These are phyloP conservation scores for Isochrysis galbana DNA, from an alignment of 78 protist genomes.

Conservation along the genomic window DNA sequence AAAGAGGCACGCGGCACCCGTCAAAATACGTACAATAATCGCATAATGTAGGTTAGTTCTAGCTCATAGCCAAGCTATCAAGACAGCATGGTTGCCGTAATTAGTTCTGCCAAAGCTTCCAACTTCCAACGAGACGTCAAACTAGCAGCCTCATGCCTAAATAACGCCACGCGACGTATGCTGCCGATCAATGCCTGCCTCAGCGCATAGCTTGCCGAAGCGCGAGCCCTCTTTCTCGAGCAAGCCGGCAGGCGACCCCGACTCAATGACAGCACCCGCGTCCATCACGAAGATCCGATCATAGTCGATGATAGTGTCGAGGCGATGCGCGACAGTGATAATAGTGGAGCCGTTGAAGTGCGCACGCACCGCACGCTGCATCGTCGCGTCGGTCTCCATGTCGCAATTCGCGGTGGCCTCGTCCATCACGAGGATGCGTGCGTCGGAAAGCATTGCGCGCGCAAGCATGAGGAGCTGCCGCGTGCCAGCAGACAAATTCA, in stretches of 20 bases:
- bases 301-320: constrained; percentile 79
- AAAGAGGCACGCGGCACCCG: no score
- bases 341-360: constrained; percentile 72
- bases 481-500: constrained; percentile 40
- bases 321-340: constrained; percentile 91
- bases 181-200: no score
- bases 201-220: background rate
- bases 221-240: background rate
- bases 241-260: background rate
- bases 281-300: constrained; percentile 73
- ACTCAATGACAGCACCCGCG: constrained; percentile 35
- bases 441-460: constrained; percentile 34
- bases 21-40: no score
- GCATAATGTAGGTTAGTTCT: no score
- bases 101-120: no score
- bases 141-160: no score
- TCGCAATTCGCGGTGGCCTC: constrained; percentile 94
- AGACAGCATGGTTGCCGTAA: no score
- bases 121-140: no score
- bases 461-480: constrained; percentile 68
- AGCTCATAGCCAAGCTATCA: no score
- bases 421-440: constrained; percentile 74
- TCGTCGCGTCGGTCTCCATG: constrained; percentile 45
- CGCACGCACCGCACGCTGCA: constrained; percentile 33
- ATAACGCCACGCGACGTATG: no score